Conservation (phyloP, 805 yeast genomes). For the Saccharomycopsis malanga region DNA sequence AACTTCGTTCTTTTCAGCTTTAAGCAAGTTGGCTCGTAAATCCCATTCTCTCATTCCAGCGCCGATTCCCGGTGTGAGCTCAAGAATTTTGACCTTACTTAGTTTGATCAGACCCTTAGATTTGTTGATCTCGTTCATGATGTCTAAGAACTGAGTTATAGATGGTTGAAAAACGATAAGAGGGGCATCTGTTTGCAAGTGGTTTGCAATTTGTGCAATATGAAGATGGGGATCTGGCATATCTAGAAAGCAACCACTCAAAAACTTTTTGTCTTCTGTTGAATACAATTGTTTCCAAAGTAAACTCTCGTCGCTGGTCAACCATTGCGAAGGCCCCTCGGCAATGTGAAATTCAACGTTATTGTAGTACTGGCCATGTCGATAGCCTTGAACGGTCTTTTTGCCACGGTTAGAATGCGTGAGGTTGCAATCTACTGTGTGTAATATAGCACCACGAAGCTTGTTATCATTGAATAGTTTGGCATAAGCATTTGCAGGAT, state of each 20-base stretch:
- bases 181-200: slow-evolving; percentile 37
- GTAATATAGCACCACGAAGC: slow-evolving; percentile 38
- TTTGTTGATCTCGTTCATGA: slow-evolving; percentile 27
- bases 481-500: slow-evolving; percentile 37
- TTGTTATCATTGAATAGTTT: slow-evolving; percentile 23
- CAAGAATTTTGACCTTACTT: slow-evolving; percentile 34
- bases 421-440: slow-evolving; percentile 37
- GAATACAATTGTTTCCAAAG: neutral
- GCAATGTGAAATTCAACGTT: slow-evolving; percentile 40
- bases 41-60: slow-evolving; percentile 51
- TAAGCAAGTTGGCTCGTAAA: slow-evolving; percentile 33
- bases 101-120: slow-evolving; percentile 29
- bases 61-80: slow-evolving; percentile 41
- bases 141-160: slow-evolving; percentile 40
- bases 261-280: slow-evolving; percentile 23
- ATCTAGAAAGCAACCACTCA: slow-evolving; percentile 41
- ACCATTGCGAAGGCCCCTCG: slow-evolving; percentile 38
- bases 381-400: slow-evolving; percentile 34
- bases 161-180: slow-evolving; percentile 42
- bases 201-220: slow-evolving; percentile 29
- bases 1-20: slow-evolving; percentile 24
- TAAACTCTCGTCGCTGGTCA: slow-evolving; percentile 20
- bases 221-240: slow-evolving; percentile 38
- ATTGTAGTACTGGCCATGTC: slow-evolving; percentile 36
- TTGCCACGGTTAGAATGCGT: slow-evolving; percentile 37